phyloP scores from a whole-genome alignment of 2,329 filamentous ascomycete species.

The Colletotrichum sp. region DNA sequence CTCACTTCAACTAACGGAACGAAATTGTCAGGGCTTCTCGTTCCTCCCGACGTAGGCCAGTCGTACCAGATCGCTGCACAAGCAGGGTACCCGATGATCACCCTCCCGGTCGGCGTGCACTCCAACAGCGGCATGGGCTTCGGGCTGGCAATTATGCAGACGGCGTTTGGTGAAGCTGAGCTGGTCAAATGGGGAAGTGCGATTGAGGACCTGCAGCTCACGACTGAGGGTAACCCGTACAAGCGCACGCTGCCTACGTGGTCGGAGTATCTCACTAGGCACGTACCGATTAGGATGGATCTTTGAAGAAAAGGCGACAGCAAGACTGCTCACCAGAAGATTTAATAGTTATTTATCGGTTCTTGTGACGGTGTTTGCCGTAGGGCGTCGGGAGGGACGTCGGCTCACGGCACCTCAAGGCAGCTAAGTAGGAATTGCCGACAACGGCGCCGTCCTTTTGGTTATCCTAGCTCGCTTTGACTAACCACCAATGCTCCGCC shows the following conservation, averaged over 20 bases:
- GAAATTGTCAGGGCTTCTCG: constrained; percentile 66
- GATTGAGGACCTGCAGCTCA: constrained; percentile 62
- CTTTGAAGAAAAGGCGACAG: background rate
- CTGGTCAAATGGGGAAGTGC: constrained; percentile 68
- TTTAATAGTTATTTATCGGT: background rate
- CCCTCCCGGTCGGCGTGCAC: constrained; percentile 67
- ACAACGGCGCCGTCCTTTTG: background rate
- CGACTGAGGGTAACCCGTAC: constrained; percentile 41
- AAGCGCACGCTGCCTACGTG: constrained; percentile 57
- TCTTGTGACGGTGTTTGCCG: background rate
- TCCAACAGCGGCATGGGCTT: constrained; percentile 62
- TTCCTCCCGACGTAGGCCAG: constrained; percentile 72
- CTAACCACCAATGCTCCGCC: background rate
- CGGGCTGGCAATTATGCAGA: constrained; percentile 62
- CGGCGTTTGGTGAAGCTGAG: constrained; percentile 63
- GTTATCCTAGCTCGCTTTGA: background rate
- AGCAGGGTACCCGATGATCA: constrained; percentile 77
- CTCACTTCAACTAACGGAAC: constrained; percentile 49
- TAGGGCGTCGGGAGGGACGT: background rate
- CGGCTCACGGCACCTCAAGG: background rate
- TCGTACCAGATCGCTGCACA: constrained; percentile 75
- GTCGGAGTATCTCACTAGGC: constrained; percentile 53
- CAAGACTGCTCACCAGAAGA: background rate
- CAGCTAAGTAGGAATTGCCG: background rate
- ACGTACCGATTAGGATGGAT: constrained; percentile 39